Base-by-base conservation (phyloP, 257 asterid genomes). In the Solanum medicagineum region DNA sequence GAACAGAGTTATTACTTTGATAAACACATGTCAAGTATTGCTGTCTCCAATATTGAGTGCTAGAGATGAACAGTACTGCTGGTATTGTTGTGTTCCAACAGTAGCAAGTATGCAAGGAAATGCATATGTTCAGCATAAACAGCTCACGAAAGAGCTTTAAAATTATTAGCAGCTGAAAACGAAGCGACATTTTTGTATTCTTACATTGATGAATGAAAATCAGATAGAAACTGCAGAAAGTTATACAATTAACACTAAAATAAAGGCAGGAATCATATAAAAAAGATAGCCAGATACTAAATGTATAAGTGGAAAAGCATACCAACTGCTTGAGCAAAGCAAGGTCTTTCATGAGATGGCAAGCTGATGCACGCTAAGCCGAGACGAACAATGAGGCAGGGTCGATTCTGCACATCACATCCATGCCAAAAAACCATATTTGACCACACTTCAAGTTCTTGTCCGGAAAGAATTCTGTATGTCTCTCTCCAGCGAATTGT, bases 361-460 rank as follows among this genome's bases (percentile, higher is more conserved):
- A 96, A 85, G 85, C 86, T 88, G 89, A 59, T 85, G 89, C 97
- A 97, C 70, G 97, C 97, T 86, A 90, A 87, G 84, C 98, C 99
- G 89, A 97, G 98, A 77, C 98, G 98, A 89, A 95, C 92, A 57
- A 94, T 77, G 84, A 97, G 98, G 90, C 97, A 93, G 11, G 97
- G 98, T 14, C 93, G 90, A 69, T 87, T 82, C 87, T 87, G 91
- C 87, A 87, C 84, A 89, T 95, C 99, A 79, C 89, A 90, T 86
- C 98, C 98, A 90, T 97, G 99, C 99, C 99, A 97, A 88, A 95
- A 97, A 57, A 95, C 88, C 96, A 94, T 86, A 88, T 89, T 90
- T 86, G 98, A 91, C 99, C 99, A 97, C 89, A 87, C 88, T 83
- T 93, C 97, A 77, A 97, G 98, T 88, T 97, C 99, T 88, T 90